Evolutionary conservation across 305 asterid genomes (phyloP).

Genomic region (Solanum chacoense): DNA sequence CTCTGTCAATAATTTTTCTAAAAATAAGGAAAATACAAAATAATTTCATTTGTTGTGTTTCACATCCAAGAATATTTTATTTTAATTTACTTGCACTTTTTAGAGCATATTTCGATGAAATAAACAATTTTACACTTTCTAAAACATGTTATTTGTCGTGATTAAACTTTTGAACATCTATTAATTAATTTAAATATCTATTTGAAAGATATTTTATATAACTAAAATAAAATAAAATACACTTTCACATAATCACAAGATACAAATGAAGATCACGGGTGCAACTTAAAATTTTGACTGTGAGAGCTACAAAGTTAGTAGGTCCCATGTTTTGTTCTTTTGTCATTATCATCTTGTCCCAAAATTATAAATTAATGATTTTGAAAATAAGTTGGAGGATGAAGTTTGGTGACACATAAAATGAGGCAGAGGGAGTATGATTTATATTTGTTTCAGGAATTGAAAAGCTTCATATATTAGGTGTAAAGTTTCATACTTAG

Average conservation of each 20-base stretch:
- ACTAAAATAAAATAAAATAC: background rate
- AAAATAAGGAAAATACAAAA: background rate
- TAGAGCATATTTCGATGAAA: background rate
- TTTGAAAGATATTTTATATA: background rate
- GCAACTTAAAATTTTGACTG: background rate
- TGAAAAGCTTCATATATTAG: too few species aligned
- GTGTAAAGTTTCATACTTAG: too few species aligned
- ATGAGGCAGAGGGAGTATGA: too few species aligned
- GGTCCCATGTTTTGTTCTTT: background rate
- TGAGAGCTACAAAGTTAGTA: background rate
- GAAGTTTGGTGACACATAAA: too few species aligned
- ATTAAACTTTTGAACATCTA: background rate
- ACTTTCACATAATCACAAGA: background rate
- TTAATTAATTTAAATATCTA: background rate
- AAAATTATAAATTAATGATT: background rate
- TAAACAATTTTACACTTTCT: background rate
- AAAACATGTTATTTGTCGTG: background rate
- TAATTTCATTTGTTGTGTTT: constrained; percentile 11
- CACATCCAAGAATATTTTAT: constrained; percentile 1
- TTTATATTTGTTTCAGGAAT: too few species aligned
- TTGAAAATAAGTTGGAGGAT: background rate
- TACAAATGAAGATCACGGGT: constrained; percentile 7
- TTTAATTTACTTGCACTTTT: background rate
- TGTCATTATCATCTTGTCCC: background rate
- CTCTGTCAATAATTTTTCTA: background rate